Evolutionary conservation across 169 alveolate genomes (phyloP).

Genomic region (Plasmodium yoelii): DNA sequence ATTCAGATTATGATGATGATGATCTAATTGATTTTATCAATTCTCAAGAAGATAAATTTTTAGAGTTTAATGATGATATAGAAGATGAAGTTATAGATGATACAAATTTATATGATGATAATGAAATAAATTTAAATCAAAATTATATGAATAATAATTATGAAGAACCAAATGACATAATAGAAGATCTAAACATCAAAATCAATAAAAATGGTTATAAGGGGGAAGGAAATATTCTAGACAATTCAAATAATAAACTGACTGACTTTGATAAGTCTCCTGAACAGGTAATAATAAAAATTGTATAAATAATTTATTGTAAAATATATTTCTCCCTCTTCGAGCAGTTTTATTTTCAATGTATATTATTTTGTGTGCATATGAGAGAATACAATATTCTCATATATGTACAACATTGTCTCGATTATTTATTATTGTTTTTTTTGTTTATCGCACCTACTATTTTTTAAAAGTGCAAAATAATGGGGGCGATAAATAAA

Average conservation of each 20-base stretch:
- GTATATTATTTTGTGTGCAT: constrained; percentile 1
- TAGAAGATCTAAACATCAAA: constrained; percentile 49
- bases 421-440: constrained; percentile 8
- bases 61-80: constrained; percentile 73
- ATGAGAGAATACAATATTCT: neutral
- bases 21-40: constrained; percentile 8
- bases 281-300: constrained; percentile 59
- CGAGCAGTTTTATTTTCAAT: constrained; percentile 28
- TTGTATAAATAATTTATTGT: neutral
- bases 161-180: constrained; percentile 29
- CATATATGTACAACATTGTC: too few relatives aligned
- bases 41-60: constrained; percentile 36
- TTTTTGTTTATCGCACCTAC: too few relatives aligned
- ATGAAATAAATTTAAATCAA: constrained; percentile 27
- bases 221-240: neutral
- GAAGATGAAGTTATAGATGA: constrained; percentile 19
- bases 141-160: neutral
- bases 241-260: neutral
- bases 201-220: constrained; percentile 54
- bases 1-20: constrained; percentile 33
- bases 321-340: neutral
- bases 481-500: neutral
- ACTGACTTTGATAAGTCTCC: constrained; percentile 6
- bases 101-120: constrained; percentile 5
- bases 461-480: too few relatives aligned